phyloP scores from a whole-genome alignment of 768 basidiomycete genomes.

The Mrakia blollopis region DNA sequence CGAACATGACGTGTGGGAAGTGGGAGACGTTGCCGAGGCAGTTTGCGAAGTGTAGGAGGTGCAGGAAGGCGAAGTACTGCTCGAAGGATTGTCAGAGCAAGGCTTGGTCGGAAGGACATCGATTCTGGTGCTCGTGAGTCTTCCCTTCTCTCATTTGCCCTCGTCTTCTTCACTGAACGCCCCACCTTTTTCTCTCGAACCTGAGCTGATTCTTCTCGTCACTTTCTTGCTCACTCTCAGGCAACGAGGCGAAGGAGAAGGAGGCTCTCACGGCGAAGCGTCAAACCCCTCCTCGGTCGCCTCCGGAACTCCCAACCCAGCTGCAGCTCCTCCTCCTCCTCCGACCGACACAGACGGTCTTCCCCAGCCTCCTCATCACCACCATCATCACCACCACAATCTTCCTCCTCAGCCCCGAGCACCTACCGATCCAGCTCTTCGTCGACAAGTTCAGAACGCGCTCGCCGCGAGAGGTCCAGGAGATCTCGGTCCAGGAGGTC shows the following conservation, averaged over 20 bases:
- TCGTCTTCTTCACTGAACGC: not conserved
- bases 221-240: not conserved
- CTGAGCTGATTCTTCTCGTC: not conserved
- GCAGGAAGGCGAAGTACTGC: conserved; percentile 97
- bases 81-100: conserved; percentile 95
- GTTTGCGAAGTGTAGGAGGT: conserved; percentile 93
- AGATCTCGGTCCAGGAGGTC: not conserved
- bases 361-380: not conserved
- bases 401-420: not conserved
- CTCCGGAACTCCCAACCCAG: not conserved
- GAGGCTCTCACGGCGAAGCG: conserved; percentile 9
- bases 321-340: not conserved
- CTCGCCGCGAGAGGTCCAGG: not conserved
- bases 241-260: conserved; percentile 28
- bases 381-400: conserved; percentile 4
- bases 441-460: not conserved
- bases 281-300: not conserved
- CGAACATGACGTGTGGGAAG: conserved; percentile 93
- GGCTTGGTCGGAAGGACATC: conserved; percentile 92
- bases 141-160: no score
- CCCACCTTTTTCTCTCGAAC: not conserved
- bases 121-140: conserved; percentile 60
- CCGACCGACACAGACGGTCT: not conserved
- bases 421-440: not conserved
- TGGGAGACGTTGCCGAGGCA: conserved; percentile 92